Evolutionary conservation across 345 rosid species (phyloP), one percentile per base, ranked within the genome.

Genomic region (Mercurialis annua): DNA sequence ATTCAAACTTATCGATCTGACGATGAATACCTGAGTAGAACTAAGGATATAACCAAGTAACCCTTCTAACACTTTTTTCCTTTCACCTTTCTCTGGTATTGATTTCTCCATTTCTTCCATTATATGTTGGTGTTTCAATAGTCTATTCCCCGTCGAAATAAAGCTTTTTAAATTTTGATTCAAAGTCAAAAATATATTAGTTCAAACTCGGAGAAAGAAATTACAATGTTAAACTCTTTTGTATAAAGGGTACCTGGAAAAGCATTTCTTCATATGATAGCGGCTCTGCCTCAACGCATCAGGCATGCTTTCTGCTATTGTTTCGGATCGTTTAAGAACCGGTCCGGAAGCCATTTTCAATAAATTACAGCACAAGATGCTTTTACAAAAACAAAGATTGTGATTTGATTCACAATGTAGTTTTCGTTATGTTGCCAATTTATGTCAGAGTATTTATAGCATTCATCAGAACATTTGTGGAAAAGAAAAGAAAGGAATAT

Each of bases 281-380:
- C 84, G 82, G 74, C 96, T 86, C 75, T 89, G 83, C 81, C 62
- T 86, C 73, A 89, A 62, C 10, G 99, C 99, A 61, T 83, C 95
- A 7, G 99, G 96, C 96, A 94, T 87, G 80, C 73, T 80, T 8
- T 89, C 95, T 6, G 90, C 86, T 50, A 94, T 83, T 2, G 96
- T 73, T 50, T 91, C 95, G 0, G 90, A 64, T 3, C 65, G 64
- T 42, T 71, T 1, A 27, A 71, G 43, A 1, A 15, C 31, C 14
- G 64, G 23, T 27, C 42, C 15, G 4, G 69, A 56, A 64, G 69
- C 65, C 75, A 71, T 71, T 47, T 55, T 4, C 16, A 20, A 21
- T 3, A 8, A 64, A 34, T 17, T 29, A 18, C 24, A 40, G 20
- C 43, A 21, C 23, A 40, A 16, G 15, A 8, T 30, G 14, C 4